Conservation (phyloP, 2,329 filamentous ascomycete genomes). For the Tolypocladium amazonense region DNA sequence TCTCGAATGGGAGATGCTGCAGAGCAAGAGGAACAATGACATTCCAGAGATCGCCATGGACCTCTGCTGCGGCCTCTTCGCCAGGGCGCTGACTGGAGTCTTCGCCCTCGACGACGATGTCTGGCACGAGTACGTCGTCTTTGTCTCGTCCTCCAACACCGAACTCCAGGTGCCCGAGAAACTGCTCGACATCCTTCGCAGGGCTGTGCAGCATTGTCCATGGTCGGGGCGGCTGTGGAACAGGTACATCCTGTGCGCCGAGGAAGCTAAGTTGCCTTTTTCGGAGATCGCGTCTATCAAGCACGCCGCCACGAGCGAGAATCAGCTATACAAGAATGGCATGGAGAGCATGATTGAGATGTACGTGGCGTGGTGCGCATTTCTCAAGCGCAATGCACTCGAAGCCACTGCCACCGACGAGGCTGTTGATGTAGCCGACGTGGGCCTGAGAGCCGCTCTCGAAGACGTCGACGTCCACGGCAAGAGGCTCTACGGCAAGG, state of each 20-base stretch:
- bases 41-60: constrained; percentile 32
- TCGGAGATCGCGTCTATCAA: constrained; percentile 81
- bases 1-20: constrained; percentile 71
- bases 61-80: constrained; percentile 58
- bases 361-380: constrained; percentile 90
- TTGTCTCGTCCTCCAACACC: constrained; percentile 43
- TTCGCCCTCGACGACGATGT: constrained; percentile 64
- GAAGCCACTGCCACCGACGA: constrained; percentile 64
- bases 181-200: constrained; percentile 62
- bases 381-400: constrained; percentile 78
- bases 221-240: constrained; percentile 91
- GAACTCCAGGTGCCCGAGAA: constrained; percentile 25
- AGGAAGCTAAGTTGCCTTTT: constrained; percentile 67
- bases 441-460: constrained; percentile 75
- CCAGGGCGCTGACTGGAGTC: constrained; percentile 59
- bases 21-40: constrained; percentile 40
- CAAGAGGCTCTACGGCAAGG: constrained; percentile 59
- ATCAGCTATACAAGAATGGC: constrained; percentile 73
- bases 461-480: constrained; percentile 77
- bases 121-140: constrained; percentile 79
- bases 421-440: constrained; percentile 79
- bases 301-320: constrained; percentile 78
- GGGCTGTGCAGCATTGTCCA: constrained; percentile 82
- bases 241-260: constrained; percentile 74
- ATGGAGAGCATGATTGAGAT: constrained; percentile 85